Base-by-base conservation (phyloP, 371 early-diverging fungal genomes). In the Zopfochytrium polystomum region DNA sequence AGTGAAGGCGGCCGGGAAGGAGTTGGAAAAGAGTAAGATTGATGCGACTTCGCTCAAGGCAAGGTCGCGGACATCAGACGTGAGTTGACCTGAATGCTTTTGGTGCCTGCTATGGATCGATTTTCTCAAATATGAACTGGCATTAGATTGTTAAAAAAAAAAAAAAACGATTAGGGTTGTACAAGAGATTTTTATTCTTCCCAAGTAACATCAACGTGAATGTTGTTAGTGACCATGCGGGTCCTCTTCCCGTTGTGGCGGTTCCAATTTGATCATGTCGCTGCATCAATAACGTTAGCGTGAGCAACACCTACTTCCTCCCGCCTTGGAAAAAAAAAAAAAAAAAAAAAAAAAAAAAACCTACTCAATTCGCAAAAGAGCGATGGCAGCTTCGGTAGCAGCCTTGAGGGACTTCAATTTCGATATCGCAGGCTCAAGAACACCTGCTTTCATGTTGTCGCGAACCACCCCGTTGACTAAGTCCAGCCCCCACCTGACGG, bases 371-470 rank as follows among this genome's bases (percentile, higher is more conserved):
- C 99, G 88, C 60, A 99, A 82, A 62, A 99, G 91, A 61, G 96
- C 90, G 69, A 99, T 96, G 38, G 99, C 99, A 47, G 99, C 99
- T 78, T 99, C 99, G 35, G 99, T 99, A 31, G 99, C 99, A 29
- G 98, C 91, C 81, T 96, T 95, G 56, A 99, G 76, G 34, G 95
- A 92, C 79, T 96, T 98, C 77, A 99, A 86, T 83, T 99, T 99
- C 71, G 92, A 92, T 83, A 99, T 92, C 52, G 96, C 93, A 30
- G 99, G 99, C 76, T 99, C 99, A 58, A 99, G 80, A 5, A 99
- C 94, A 57, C 99, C 99, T 26, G 91, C 89, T 62, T 86, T 81
- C 54, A 98, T 76, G 79, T 99, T 99, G 71, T 99, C 93, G 49
- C 97, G 85, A 30, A 99, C 80, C 66, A 81, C 83, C 22, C 99